A percentile compares a stretch with the other conserved stretches of the same genome.
phyloP scores from a whole-genome alignment of 768 basidiomycete genomes.

The Pleurotus tuoliensis region DNA sequence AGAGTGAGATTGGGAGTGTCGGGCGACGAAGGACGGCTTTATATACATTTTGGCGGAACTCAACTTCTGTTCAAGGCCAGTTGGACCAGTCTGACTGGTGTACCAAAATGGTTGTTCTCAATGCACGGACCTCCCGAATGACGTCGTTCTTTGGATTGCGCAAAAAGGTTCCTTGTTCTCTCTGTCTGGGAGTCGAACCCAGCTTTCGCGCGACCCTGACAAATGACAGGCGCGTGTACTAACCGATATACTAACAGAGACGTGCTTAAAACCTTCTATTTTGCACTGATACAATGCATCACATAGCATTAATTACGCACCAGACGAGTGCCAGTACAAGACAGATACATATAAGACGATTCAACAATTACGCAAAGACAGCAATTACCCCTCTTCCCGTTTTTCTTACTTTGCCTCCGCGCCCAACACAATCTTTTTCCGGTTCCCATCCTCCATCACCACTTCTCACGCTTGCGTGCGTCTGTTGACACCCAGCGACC shows the following conservation, averaged over 20 bases:
- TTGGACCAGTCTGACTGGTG: neutral
- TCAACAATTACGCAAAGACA: slow-evolving; percentile 34
- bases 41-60: neutral
- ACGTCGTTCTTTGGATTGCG: neutral
- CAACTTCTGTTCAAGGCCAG: neutral
- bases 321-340: neutral
- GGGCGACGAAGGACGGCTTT: neutral
- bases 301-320: no score
- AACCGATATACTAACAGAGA: slow-evolving; percentile 8
- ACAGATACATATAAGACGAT: neutral
- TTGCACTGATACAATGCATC: neutral
- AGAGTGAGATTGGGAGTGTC: neutral
- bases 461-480: slow-evolving; percentile 55
- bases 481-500: slow-evolving; percentile 48
- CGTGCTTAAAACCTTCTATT: neutral
- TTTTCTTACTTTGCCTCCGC: slow-evolving; percentile 7
- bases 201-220: slow-evolving; percentile 4
- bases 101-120: neutral
- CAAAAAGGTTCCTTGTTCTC: no score
- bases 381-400: slow-evolving; percentile 37
- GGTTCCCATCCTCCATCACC: slow-evolving; percentile 54
- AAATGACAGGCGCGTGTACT: slow-evolving; percentile 8
- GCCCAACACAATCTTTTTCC: slow-evolving; percentile 41
- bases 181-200: slow-evolving; percentile 6
- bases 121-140: no score